A percentile compares a stretch with the other conserved stretches of the same genome.
phyloP scores from a whole-genome alignment of 2,329 filamentous ascomycete genomes.

The Scedosporium apiospermum region DNA sequence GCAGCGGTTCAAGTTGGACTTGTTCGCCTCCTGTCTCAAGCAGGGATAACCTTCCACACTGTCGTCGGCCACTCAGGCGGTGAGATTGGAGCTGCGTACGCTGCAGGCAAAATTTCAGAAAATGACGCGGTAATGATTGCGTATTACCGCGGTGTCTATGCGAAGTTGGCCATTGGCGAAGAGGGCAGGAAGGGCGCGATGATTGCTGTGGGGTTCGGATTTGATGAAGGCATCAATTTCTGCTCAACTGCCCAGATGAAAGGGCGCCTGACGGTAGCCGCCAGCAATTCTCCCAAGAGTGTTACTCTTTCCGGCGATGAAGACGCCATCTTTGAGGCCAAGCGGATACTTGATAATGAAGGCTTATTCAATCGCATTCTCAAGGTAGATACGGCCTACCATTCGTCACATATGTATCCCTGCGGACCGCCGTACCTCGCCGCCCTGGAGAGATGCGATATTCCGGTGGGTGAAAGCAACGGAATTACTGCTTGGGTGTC shows the following conservation, averaged over 20 bases:
- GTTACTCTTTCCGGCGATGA: slow-evolving; percentile 25
- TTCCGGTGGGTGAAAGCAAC: neutral
- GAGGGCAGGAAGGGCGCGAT: slow-evolving; percentile 15
- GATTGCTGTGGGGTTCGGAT: slow-evolving; percentile 15
- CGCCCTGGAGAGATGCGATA: slow-evolving; percentile 14
- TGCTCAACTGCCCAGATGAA: slow-evolving; percentile 1
- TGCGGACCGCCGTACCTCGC: slow-evolving; percentile 8
- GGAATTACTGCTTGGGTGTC: too few relatives aligned
- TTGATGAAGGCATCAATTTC: neutral
- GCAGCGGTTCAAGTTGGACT: slow-evolving; percentile 34
- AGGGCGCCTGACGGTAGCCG: slow-evolving; percentile 21
- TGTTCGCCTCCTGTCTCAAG: slow-evolving; percentile 22
- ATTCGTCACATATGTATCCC: slow-evolving; percentile 22
- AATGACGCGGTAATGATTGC: slow-evolving; percentile 20
- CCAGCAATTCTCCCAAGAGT: slow-evolving; percentile 24
- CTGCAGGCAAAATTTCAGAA: slow-evolving; percentile 12
- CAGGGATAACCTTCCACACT: slow-evolving; percentile 16
- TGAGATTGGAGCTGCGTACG: slow-evolving; percentile 29
- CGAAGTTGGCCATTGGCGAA: neutral
- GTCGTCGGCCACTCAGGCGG: slow-evolving; percentile 28
- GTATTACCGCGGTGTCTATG: slow-evolving; percentile 19
- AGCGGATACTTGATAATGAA: neutral
- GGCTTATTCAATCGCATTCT: slow-evolving; percentile 13
- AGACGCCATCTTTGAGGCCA: slow-evolving; percentile 13
- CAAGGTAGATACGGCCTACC: slow-evolving; percentile 13